These are phyloP conservation scores for Yarrowia osloensis DNA, from an alignment of 805 yeast genomes.

Conservation along the genomic window DNA sequence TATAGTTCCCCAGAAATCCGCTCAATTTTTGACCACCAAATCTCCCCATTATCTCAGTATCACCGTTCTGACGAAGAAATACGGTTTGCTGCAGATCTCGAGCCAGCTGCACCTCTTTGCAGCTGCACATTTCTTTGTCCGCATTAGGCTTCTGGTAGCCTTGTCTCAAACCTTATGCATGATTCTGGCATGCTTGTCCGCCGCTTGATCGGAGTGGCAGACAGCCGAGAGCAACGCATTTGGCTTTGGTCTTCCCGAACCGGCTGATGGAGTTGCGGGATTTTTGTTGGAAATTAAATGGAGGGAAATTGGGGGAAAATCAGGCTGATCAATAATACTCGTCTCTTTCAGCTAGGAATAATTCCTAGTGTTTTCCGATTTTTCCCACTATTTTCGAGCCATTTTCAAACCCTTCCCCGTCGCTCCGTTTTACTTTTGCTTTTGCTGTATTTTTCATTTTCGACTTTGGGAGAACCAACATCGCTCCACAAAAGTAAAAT, in stretches of 20 bases:
- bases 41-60: no score
- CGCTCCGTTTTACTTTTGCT: background rate
- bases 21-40: background rate
- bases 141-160: background rate
- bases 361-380: no score
- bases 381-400: no score
- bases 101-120: background rate
- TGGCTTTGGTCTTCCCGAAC: background rate
- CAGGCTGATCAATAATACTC: no score
- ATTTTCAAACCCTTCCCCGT: no score
- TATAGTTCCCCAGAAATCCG: background rate
- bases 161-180: background rate
- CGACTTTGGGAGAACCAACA: background rate
- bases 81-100: slow-evolving; percentile 5
- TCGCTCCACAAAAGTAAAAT: slow-evolving; percentile 26
- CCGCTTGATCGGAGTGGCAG: slow-evolving; percentile 14
- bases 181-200: slow-evolving; percentile 10
- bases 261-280: background rate
- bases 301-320: no score
- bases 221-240: slow-evolving; percentile 8
- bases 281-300: no score
- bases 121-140: background rate
- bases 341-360: no score
- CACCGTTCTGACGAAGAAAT: background rate
- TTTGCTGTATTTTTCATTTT: background rate